Conservation (phyloP, 2,329 filamentous ascomycete genomes). For the Dactylellina cionopaga region DNA sequence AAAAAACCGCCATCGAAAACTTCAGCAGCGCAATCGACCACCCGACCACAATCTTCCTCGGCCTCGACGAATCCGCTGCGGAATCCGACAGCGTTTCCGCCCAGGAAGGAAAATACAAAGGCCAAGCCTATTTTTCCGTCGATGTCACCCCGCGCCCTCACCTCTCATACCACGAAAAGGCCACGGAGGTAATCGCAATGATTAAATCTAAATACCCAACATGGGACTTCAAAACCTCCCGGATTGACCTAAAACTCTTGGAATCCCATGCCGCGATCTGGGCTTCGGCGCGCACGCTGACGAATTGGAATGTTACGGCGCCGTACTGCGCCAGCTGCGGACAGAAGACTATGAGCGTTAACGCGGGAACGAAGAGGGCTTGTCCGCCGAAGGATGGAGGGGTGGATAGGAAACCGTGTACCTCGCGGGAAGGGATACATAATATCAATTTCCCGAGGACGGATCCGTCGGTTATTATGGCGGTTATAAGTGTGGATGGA, state of each 20-base stretch:
- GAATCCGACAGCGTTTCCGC: constrained; percentile 55
- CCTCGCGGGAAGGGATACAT: constrained; percentile 82
- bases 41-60: constrained; percentile 84
- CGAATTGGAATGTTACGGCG: constrained; percentile 91
- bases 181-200: constrained; percentile 70
- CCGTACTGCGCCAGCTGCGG: constrained; percentile 92
- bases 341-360: constrained; percentile 78
- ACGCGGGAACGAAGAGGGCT: constrained; percentile 81
- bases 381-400: constrained; percentile 77
- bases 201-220: constrained; percentile 63
- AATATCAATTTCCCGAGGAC: constrained; percentile 86
- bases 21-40: constrained; percentile 71
- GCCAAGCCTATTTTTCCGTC: constrained; percentile 86
- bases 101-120: constrained; percentile 67
- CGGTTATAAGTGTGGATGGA: constrained; percentile 83
- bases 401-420: constrained; percentile 74
- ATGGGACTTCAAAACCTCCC: constrained; percentile 70
- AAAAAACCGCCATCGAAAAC: constrained; percentile 76
- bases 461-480: constrained; percentile 94
- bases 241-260: constrained; percentile 70
- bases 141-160: constrained; percentile 80
- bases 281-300: constrained; percentile 83
- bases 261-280: constrained; percentile 78
- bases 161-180: constrained; percentile 65
- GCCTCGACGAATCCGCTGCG: constrained; percentile 73